Percentiles rank a stretch among this genome's conserved stretches.
Evolutionary conservation across 345 rosid species (phyloP).

Genomic region (Theobroma cacao): DNA sequence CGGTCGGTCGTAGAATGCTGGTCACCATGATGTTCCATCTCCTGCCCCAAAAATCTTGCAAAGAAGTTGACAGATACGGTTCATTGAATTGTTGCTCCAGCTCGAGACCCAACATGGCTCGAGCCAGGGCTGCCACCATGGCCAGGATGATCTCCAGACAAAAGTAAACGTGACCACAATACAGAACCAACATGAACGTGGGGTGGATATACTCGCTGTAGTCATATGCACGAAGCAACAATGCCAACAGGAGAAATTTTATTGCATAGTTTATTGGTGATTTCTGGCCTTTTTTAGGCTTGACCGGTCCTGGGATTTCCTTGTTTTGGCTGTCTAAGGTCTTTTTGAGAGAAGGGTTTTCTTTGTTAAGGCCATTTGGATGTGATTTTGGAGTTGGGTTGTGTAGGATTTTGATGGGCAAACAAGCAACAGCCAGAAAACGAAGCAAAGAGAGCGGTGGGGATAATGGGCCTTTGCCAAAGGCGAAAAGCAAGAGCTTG

Average conservation of each 20-base stretch:
- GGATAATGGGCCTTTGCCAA: slow-evolving; percentile 39
- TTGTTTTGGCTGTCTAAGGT: no score
- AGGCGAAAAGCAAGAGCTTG: slow-evolving; percentile 56
- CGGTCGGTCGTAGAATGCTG: slow-evolving; percentile 48
- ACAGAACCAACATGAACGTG: slow-evolving; percentile 25
- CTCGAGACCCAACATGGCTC: slow-evolving; percentile 23
- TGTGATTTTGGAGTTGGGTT: slow-evolving; percentile 17
- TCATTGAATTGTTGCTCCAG: slow-evolving; percentile 52
- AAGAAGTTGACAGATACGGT: slow-evolving; percentile 60
- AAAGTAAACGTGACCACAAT: slow-evolving; percentile 37
- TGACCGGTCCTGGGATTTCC: not conserved
- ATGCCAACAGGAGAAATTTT: slow-evolving; percentile 29
- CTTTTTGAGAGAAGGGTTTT: not conserved
- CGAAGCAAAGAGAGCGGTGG: slow-evolving; percentile 33
- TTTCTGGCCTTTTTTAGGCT: slow-evolving; percentile 9
- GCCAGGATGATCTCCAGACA: slow-evolving; percentile 41
- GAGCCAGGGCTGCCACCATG: slow-evolving; percentile 32
- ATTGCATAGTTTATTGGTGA: slow-evolving; percentile 22
- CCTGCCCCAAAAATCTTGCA: slow-evolving; percentile 80
- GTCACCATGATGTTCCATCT: slow-evolving; percentile 68
- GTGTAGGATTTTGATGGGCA: slow-evolving; percentile 55
- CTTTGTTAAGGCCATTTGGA: not conserved
- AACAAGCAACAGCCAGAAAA: slow-evolving; percentile 47
- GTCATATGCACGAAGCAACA: slow-evolving; percentile 22
- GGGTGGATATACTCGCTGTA: slow-evolving; percentile 34